Conservation (phyloP, 192 early-diverging fungal species). For the Backusella sp. region DNA sequence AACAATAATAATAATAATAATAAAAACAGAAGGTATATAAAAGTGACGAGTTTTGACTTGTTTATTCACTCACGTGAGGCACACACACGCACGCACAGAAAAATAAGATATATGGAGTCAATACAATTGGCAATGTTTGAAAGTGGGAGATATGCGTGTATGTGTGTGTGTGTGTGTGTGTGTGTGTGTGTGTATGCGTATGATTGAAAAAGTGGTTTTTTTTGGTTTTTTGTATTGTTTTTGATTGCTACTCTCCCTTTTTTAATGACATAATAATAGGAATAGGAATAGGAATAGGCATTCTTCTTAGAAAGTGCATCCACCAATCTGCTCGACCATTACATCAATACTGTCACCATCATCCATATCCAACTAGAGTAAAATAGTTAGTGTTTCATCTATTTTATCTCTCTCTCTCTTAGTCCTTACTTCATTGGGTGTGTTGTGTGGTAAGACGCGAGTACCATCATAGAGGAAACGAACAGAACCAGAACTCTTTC, state of each 20-base stretch:
- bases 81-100: background rate
- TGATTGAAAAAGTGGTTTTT: background rate
- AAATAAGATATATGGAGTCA: background rate
- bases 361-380: slow-evolving; percentile 83
- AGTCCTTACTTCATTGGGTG: slow-evolving; percentile 75
- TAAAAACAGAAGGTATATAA: background rate
- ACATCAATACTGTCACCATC: slow-evolving; percentile 95
- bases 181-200: no score
- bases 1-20: background rate
- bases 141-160: background rate
- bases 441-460: slow-evolving; percentile 74
- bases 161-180: no score
- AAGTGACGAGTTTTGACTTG: background rate
- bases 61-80: background rate
- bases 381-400: background rate
- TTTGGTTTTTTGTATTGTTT: no score
- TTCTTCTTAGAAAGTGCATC: slow-evolving; percentile 29
- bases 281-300: background rate
- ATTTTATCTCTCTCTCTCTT: background rate
- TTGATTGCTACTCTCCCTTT: no score
- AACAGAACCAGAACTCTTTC: slow-evolving; percentile 74
- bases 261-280: no score
- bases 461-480: slow-evolving; percentile 92
- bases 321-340: slow-evolving; percentile 93
- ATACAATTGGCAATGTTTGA: background rate